Evolutionary conservation across 768 basidiomycete species (phyloP).

Genomic region (Termitomyces sp.): DNA sequence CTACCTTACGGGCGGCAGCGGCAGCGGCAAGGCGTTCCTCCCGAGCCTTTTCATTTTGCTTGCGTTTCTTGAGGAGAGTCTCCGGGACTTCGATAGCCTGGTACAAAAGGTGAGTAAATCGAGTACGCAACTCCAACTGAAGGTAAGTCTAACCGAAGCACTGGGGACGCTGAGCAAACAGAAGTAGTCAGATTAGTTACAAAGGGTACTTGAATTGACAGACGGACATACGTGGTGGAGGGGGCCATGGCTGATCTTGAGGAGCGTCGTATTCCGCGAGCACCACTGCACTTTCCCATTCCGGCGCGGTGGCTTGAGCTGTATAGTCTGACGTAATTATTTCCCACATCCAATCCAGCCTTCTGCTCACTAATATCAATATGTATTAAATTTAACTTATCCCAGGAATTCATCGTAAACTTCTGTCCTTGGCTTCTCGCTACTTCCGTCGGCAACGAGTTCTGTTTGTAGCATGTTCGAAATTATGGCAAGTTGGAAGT

Average conservation of each 20-base stretch:
- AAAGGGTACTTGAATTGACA: neutral
- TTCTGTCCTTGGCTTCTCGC: no score
- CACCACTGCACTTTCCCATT: constrained; percentile 17
- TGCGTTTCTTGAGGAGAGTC: constrained; percentile 99
- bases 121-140: constrained; percentile 1
- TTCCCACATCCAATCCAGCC: constrained; percentile 19
- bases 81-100: constrained; percentile 96
- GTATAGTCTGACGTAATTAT: constrained; percentile 35
- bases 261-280: constrained; percentile 30
- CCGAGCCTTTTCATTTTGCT: constrained; percentile 93
- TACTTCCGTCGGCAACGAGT: no score
- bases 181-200: constrained; percentile 7
- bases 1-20: constrained; percentile 82
- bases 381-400: no score
- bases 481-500: no score
- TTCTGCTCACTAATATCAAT: no score
- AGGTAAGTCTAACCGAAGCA: constrained; percentile 43
- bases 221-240: constrained; percentile 46
- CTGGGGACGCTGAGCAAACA: constrained; percentile 40
- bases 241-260: constrained; percentile 52
- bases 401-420: no score
- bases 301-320: constrained; percentile 34
- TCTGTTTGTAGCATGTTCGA: no score
- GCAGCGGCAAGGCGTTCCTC: constrained; percentile 89
- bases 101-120: constrained; percentile 17